Base-by-base conservation (phyloP, 208 protist genomes). In the Crithidia bombi region DNA sequence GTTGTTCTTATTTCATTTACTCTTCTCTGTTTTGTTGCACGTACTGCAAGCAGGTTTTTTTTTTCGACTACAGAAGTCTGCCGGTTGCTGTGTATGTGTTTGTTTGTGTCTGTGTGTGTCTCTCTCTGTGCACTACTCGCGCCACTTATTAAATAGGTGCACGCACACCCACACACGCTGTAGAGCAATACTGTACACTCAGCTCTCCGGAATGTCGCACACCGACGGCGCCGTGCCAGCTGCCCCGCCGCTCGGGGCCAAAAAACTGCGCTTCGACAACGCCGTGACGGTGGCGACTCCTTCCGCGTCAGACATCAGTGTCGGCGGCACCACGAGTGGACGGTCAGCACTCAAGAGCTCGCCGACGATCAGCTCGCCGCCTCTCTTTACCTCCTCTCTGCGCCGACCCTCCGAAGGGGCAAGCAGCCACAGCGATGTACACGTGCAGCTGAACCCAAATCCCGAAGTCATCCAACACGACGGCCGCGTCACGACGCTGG, bases 371-470 rank as follows among this genome's bases (percentile, higher is more conserved):
- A 54, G 11, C 47, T 51, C 9, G 2, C 35, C 54, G 23, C 47
- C 52, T 1, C 21, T 23, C 44, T 51, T 54, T 23, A 38, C 62
- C 15, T 79, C 74, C 51, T 79, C 74, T 9, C 43, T 73, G 51
- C 74, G 74, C 1, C 74, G 66, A 11, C 36, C 62, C 0, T 74
- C 74, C 23, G 62, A 69, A 41, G 61, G 41, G 25, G 35, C 51
- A 17, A 72, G 65, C 65, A 50, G 41, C 26, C 69, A 69, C 70
- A 64, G 65, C 64, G 77, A 75, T 36, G 54, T 39, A 19, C 75
- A 75, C 41, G 78, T 83, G 55, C 71, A 78, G 51, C 55, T 83
- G 38, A 78, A 83, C 64, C 71, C 71, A 3, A 72, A 54, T 17
- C 38, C 63, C 10, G 64, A 81, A 21, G 47, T 77, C 28, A 77